A percentile compares a stretch with the other conserved stretches of the same genome.
These are phyloP conservation scores for Lepidopterella palustris DNA, from an alignment of 495 filamentous ascomycete genomes.

Conservation along the genomic window DNA sequence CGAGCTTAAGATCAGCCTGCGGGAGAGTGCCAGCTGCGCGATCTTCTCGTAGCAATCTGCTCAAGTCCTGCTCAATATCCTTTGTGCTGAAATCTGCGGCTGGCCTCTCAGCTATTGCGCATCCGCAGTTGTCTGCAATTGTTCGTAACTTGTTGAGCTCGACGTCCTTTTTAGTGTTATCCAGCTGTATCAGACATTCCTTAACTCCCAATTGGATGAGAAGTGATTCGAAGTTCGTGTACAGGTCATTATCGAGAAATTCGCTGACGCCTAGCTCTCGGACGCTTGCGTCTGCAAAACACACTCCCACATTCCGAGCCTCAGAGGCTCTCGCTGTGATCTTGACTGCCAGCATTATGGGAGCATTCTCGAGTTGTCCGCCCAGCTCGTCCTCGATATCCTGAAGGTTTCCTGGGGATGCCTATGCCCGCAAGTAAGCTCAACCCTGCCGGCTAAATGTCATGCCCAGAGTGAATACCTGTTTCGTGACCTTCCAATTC, in stretches of 20 bases:
- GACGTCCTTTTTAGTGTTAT: conserved; percentile 72
- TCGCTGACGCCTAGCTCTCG: conserved; percentile 94
- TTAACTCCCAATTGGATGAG: conserved; percentile 94
- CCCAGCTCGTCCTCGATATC: conserved; percentile 96
- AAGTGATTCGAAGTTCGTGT: conserved; percentile 94
- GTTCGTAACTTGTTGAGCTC: conserved; percentile 81
- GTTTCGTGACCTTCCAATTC: conserved; percentile 86
- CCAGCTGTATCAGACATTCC: conserved; percentile 78
- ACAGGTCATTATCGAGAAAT: conserved; percentile 95
- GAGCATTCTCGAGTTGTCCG: conserved; percentile 76
- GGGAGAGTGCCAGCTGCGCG: conserved; percentile 68
- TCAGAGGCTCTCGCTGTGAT: conserved; percentile 80
- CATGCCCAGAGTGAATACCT: conserved; percentile 79
- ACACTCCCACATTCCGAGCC: conserved; percentile 82
- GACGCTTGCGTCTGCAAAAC: conserved; percentile 96
- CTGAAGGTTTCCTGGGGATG: conserved; percentile 92
- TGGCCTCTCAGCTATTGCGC: conserved; percentile 76
- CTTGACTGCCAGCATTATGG: conserved; percentile 91
- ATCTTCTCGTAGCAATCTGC: conserved; percentile 79
- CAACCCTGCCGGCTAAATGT: conserved; percentile 83
- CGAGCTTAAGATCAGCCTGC: conserved; percentile 89
- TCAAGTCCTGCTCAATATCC: conserved; percentile 95
- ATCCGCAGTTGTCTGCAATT: conserved; percentile 86
- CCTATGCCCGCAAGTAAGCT: conserved; percentile 31
- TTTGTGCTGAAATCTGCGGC: conserved; percentile 73